Conservation (phyloP, 306 rosid species). For the Fagus sylvatica region DNA sequence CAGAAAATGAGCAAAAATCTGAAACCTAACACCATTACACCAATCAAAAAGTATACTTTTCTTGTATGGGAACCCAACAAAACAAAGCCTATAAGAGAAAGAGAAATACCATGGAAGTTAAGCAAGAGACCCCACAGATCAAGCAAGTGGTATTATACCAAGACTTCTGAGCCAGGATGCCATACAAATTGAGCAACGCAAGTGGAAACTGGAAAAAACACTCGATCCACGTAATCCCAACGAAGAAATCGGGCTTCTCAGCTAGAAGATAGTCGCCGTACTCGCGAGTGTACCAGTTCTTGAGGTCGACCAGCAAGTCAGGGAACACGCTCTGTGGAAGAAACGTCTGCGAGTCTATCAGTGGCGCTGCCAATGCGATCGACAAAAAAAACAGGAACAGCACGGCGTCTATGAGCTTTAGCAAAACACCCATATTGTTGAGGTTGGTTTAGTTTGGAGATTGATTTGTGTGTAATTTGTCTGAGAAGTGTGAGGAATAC, state of each 20-base stretch:
- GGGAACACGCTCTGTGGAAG: slow-evolving; percentile 52
- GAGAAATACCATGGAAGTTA: slow-evolving; percentile 60
- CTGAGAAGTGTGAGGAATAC: background rate
- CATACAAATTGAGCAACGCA: slow-evolving; percentile 56
- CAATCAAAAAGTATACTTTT: background rate
- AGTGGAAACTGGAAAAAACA: slow-evolving; percentile 82
- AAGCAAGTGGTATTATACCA: slow-evolving; percentile 83
- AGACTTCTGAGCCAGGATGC: slow-evolving; percentile 43
- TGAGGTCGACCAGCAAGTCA: slow-evolving; percentile 39
- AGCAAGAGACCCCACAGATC: slow-evolving; percentile 61
- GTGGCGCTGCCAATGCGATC: slow-evolving; percentile 46
- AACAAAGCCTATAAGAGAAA: background rate
- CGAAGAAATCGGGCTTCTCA: slow-evolving; percentile 64
- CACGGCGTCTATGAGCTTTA: slow-evolving; percentile 50
- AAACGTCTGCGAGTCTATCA: slow-evolving; percentile 56
- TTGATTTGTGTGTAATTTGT: background rate
- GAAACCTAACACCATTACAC: background rate
- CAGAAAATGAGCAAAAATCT: background rate
- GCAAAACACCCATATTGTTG: slow-evolving; percentile 44
- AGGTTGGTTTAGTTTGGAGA: background rate
- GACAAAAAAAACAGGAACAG: slow-evolving; percentile 53
- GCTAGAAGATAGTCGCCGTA: slow-evolving; percentile 54
- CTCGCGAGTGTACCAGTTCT: slow-evolving; percentile 41
- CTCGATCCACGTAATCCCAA: slow-evolving; percentile 71
- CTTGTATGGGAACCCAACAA: background rate